Conservation (phyloP, 2,329 filamentous ascomycete species). For the Penicillium freii region DNA sequence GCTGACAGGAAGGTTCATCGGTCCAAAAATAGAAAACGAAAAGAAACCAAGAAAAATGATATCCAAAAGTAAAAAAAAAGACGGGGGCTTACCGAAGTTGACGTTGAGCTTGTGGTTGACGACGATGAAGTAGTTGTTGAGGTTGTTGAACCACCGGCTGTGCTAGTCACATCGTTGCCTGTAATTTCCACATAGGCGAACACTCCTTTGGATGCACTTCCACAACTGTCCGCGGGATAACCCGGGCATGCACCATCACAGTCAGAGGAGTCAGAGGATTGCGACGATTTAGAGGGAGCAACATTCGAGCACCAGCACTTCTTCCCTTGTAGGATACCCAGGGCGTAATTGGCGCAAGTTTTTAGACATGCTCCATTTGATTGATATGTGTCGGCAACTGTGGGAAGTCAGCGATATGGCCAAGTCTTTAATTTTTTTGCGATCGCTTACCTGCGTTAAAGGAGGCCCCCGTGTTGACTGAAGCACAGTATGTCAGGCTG, state of each 20-base stretch:
- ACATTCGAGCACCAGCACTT: slow-evolving; percentile 52
- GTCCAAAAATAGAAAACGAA: not conserved
- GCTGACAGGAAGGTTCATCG: not conserved
- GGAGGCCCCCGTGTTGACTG: slow-evolving; percentile 45
- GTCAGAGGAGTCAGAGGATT: slow-evolving; percentile 23
- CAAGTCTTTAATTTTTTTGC: not conserved
- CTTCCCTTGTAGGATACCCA: slow-evolving; percentile 47
- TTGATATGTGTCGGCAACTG: slow-evolving; percentile 44
- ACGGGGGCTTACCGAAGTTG: slow-evolving; percentile 27
- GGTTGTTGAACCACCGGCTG: slow-evolving; percentile 24
- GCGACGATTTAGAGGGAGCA: slow-evolving; percentile 38
- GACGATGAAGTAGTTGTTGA: slow-evolving; percentile 16
- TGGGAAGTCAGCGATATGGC: slow-evolving; percentile 9
- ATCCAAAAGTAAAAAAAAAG: not conserved
- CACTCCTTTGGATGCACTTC: slow-evolving; percentile 38
- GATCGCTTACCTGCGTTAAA: slow-evolving; percentile 37
- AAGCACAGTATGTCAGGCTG: slow-evolving; percentile 43
- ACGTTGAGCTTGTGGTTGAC: slow-evolving; percentile 4
- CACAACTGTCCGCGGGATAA: slow-evolving; percentile 48
- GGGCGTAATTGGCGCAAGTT: slow-evolving; percentile 45
- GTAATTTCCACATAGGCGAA: slow-evolving; percentile 46
- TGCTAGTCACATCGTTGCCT: slow-evolving; percentile 34
- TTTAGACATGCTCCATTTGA: slow-evolving; percentile 46
- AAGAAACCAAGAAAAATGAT: slow-evolving; percentile 6
- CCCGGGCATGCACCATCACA: slow-evolving; percentile 48